Base-by-base conservation (phyloP, 1,139 yeast species). In the Candida frijolesensis region DNA sequence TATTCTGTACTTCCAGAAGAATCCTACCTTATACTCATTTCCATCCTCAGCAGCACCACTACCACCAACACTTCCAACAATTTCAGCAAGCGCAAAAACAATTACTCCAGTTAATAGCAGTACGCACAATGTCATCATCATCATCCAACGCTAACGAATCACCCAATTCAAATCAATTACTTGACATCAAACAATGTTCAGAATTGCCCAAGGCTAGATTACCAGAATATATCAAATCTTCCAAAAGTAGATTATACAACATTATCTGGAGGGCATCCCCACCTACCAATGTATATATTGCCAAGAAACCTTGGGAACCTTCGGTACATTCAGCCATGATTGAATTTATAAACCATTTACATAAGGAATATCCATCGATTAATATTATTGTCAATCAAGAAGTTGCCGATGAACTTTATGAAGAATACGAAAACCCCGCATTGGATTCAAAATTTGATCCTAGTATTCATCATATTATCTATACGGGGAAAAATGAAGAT, bases 301-400 rank as follows among this genome's bases (percentile, higher is more conserved):
- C 89, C 41, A 91, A 90, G 66, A 92, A 92, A 64, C 97, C 97
- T 1, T 84, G 90, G 86, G 82, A 89, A 50, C 66, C 72, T 2
- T 70, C 73, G 9, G 96, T 89, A 1, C 75, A 86, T 12, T 72
- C 74, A 15, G 91, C 96, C 8, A 81, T 86, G 80, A 75, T 83
- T 9, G 74, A 77, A 48, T 85, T 92, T 55, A 80, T 90, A 30
- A 69, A 76, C 42, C 78, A 72, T 55, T 57, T 89, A 15, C 83
- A 83, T 54, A 66, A 68, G 12, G 71, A 76, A 10, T 87, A 87
- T 63, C 91, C 94, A 0, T 76, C 80, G 11, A 78, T 89, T 39
- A 91, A 90, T 57, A 82, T 92, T 2, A 80, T 92, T 18, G 86
- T 90, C n/a, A 85, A 84, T 42, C 79, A 80, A 44, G 91, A 87